Conservation (phyloP, 78 protist species). For the Planoprotostelium fungivorum region DNA sequence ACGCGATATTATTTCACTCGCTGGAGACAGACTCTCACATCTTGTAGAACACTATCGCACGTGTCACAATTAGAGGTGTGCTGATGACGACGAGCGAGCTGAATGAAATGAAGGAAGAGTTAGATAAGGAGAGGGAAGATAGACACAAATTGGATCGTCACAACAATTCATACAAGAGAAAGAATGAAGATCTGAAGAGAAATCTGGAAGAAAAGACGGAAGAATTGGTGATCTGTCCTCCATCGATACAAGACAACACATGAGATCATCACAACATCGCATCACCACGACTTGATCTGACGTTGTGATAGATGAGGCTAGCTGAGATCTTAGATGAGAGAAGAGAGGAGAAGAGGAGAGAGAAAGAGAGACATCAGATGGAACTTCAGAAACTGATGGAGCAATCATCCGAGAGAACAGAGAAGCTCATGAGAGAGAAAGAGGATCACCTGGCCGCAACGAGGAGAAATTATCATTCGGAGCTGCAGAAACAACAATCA, state of each 20-base stretch:
- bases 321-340: too few species aligned
- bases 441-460: not conserved
- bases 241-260: not conserved
- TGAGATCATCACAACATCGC: too few species aligned
- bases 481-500: not conserved
- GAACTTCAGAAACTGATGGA: too few species aligned
- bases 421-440: not conserved
- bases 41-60: not conserved
- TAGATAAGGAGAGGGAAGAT: not conserved
- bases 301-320: too few species aligned
- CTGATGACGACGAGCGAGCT: not conserved
- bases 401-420: too few species aligned
- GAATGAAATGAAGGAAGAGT: not conserved
- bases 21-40: not conserved
- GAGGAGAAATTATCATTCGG: not conserved
- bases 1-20: not conserved
- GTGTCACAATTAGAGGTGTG: not conserved
- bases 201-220: not conserved
- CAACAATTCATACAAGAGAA: not conserved
- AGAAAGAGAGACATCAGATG: too few species aligned
- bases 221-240: not conserved
- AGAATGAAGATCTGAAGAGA: not conserved
- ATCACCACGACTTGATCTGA: too few species aligned
- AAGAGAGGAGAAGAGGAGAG: too few species aligned
- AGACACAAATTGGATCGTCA: not conserved